phyloP scores from a whole-genome alignment of 1,284 basidiomycete genomes.

The Trichosporon coremiiforme region DNA sequence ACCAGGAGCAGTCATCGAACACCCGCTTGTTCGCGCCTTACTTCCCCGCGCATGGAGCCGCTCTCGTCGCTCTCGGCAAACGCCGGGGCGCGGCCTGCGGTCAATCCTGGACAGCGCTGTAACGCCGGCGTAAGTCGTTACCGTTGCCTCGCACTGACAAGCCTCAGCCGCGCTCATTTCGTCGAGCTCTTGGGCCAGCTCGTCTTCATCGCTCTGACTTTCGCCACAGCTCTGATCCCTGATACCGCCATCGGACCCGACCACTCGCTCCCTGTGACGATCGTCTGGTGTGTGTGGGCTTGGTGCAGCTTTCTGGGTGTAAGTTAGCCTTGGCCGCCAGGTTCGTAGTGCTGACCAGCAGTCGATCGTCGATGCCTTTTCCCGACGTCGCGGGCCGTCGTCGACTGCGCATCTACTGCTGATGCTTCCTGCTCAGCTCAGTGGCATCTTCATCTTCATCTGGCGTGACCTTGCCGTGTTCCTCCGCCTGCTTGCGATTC shows the following conservation, averaged over 20 bases:
- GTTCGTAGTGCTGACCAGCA: conserved; percentile 16
- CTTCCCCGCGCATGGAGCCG: conserved; percentile 31
- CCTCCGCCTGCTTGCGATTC: conserved; percentile 28
- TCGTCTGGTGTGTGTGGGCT: conserved; percentile 32
- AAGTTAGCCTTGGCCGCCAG: neutral
- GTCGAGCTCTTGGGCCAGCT: conserved; percentile 28
- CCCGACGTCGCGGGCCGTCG: conserved; percentile 26
- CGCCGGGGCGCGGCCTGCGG: conserved; percentile 20
- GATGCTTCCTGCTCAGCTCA: conserved; percentile 29
- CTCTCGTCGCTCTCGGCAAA: conserved; percentile 20
- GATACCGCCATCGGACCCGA: conserved; percentile 28
- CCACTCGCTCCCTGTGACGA: conserved; percentile 24
- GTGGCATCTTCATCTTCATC: conserved; percentile 25
- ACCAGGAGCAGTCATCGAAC: conserved; percentile 30
- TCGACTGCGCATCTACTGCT: conserved; percentile 28
- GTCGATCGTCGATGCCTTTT: conserved; percentile 28
- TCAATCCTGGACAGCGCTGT: conserved; percentile 26
- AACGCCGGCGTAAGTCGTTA: conserved; percentile 28
- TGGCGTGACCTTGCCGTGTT: conserved; percentile 19
- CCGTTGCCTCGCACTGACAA: neutral
- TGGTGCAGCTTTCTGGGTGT: conserved; percentile 28
- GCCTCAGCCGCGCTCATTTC: conserved; percentile 29
- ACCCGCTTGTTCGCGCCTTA: conserved; percentile 31
- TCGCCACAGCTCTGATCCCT: conserved; percentile 31
- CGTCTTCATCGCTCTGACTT: conserved; percentile 31